A percentile compares a stretch with the other conserved stretches of the same genome.
phyloP scores from a whole-genome alignment of 2,329 filamentous ascomycete species.

The Fusarium siculi region DNA sequence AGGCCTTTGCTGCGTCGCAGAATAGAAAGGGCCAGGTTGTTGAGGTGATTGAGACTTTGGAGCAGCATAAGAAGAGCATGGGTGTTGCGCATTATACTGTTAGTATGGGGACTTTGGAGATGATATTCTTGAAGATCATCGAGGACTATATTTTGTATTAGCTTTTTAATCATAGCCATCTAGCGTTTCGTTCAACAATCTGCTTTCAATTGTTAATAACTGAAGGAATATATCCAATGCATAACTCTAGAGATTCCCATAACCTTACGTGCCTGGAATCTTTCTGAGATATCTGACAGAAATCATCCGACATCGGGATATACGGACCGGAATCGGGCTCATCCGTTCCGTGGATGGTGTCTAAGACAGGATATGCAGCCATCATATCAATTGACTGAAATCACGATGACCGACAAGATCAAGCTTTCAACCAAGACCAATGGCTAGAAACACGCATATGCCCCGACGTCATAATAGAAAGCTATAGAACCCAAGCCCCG shows the following conservation, averaged over 20 bases:
- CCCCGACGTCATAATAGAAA: not conserved
- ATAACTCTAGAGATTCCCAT: too few species aligned
- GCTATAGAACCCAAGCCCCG: not conserved
- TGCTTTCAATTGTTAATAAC: too few species aligned
- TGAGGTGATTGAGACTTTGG: not conserved
- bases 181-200: not conserved
- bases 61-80: not conserved
- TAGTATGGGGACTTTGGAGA: conserved; percentile 4
- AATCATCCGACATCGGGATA: not conserved
- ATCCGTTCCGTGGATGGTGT: not conserved
- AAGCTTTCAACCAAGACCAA: not conserved
- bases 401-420: not conserved
- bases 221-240: too few species aligned
- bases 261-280: too few species aligned
- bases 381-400: not conserved
- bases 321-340: not conserved
- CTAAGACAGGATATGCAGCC: not conserved
- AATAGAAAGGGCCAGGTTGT: not conserved
- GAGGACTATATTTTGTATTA: conserved; percentile 2
- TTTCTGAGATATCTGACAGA: rapidly evolving
- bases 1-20: not conserved
- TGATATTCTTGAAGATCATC: conserved; percentile 1
- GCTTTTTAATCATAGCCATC: not conserved
- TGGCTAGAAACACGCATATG: not conserved
- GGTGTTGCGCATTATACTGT: not conserved